These are phyloP conservation scores for Fusarium sp. DNA, from an alignment of 2,329 filamentous ascomycete species.

Conservation along the genomic window DNA sequence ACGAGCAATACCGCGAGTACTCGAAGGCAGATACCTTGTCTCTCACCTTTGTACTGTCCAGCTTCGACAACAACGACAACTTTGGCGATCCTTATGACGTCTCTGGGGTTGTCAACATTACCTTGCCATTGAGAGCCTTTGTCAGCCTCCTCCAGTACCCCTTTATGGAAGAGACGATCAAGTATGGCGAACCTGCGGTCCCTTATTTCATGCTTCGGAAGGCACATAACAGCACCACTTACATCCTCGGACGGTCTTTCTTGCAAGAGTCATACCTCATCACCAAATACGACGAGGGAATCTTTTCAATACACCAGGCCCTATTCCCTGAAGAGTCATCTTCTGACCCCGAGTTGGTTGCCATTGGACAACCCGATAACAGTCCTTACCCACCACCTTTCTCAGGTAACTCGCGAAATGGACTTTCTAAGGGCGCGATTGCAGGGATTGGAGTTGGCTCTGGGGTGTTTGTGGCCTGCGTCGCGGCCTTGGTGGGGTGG, in stretches of 20 bases:
- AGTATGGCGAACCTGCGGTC: conserved; percentile 57
- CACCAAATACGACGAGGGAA: conserved; percentile 65
- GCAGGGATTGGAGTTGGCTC: conserved; percentile 61
- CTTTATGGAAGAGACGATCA: conserved; percentile 57
- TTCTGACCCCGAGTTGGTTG: conserved; percentile 54
- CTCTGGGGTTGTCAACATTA: conserved; percentile 67
- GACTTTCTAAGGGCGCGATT: conserved; percentile 56
- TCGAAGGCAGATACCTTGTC: conserved; percentile 57
- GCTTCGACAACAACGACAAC: conserved; percentile 64
- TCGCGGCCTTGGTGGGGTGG: conserved; percentile 46
- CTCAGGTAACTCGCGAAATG: conserved; percentile 10
- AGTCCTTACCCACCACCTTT: conserved; percentile 59
- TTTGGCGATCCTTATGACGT: conserved; percentile 62
- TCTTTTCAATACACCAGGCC: conserved; percentile 68
- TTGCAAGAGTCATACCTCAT: conserved; percentile 76
- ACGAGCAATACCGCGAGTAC: conserved; percentile 65
- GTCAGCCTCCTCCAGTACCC: conserved; percentile 63
- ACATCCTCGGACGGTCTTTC: conserved; percentile 75
- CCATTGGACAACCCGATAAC: conserved; percentile 56
- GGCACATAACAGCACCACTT: conserved; percentile 62
- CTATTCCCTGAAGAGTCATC: conserved; percentile 59
- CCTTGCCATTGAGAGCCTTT: conserved; percentile 63
- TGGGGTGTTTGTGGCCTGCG: conserved; percentile 47
- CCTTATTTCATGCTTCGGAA: conserved; percentile 76
- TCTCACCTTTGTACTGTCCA: conserved; percentile 69